phyloP scores from a whole-genome alignment of 2,329 filamentous ascomycete species.

The Coleophoma crateriformis region DNA sequence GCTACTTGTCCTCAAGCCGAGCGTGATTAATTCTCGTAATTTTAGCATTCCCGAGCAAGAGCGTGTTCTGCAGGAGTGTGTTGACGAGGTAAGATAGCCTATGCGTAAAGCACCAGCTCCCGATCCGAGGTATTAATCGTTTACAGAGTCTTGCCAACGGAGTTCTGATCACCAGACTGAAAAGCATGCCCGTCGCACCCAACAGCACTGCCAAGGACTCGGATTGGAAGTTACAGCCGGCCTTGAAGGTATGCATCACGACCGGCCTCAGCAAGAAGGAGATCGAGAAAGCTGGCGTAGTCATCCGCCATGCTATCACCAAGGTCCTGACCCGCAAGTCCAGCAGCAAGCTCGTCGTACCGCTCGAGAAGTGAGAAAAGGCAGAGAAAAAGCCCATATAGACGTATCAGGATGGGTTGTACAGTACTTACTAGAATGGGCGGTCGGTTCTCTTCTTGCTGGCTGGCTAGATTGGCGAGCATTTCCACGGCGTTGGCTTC shows the following conservation, averaged over 20 bases:
- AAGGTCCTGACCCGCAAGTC: constrained; percentile 74
- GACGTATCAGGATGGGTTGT: too few species aligned
- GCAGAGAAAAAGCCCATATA: too few species aligned
- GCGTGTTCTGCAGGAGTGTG: constrained; percentile 76
- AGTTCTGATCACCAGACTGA: constrained; percentile 83
- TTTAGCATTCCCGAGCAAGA: constrained; percentile 75
- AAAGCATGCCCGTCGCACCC: constrained; percentile 63
- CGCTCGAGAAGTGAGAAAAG: constrained; percentile 27
- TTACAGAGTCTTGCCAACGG: constrained; percentile 74
- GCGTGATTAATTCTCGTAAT: constrained; percentile 67
- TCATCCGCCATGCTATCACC: constrained; percentile 86
- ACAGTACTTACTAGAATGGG: too few species aligned
- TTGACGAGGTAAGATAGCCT: constrained; percentile 74
- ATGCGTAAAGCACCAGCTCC: too few species aligned
- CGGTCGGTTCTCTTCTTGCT: too few species aligned
- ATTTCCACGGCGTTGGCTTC: too few species aligned
- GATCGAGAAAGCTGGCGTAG: constrained; percentile 85
- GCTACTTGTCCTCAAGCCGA: constrained; percentile 76
- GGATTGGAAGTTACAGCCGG: constrained; percentile 66
- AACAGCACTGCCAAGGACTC: constrained; percentile 63
- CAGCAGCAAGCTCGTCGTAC: constrained; percentile 37
- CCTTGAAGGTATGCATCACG: constrained; percentile 87
- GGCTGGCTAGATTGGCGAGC: too few species aligned
- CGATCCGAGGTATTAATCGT: too few species aligned
- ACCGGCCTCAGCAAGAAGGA: constrained; percentile 88